Evolutionary conservation across 805 yeast genomes (phyloP), one percentile per base, ranked within the genome.

Genomic region (Wickerhamomyces queroliae): DNA sequence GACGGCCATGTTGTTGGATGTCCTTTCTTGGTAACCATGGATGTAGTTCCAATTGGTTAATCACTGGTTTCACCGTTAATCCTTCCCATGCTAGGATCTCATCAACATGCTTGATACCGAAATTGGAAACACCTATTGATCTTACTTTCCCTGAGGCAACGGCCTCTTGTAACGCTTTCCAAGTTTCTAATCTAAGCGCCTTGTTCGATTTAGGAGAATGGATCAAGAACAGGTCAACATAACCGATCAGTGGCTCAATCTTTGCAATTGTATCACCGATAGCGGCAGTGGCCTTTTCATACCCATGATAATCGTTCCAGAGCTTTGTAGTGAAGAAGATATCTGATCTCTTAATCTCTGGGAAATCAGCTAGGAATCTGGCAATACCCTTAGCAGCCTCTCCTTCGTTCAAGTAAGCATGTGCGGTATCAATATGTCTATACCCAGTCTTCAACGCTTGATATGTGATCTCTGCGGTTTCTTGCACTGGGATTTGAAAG

Each of bases 61-160:
- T 78, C 2, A 78, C 84, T 0, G 95, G 87, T 44, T 69, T 67
- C 43, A 70, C 51, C 40, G 59, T 71, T 44, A 74, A 52, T 2
- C 66, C 74, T 4, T 69, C 69, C 81, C 84, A 76, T 4, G 56
- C 49, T 33, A 80, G 62, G 30, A 83, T 59, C 55, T 80, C 80
- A 42, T 78, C 70, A 12, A 83, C 58, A 55, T 78, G 85, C 4
- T 59, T 61, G 15, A 57, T 52, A 33, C 85, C 85, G 50, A 69
- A 83, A 60, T 83, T 82, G 13, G 90, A 83, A 16, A 84, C 88
- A 27, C 91, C 93, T 40, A 84, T 75, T 16, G 83, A 69, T 49
- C 67, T 71, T 38, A 82, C 76, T 35, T 66, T 56, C 11, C 85
- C 80, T 9, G 63, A 64, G 25, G 68, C 74, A 15, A 76, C 80